Evolutionary conservation across 139 green algal species (phyloP), one percentile per base, ranked within the genome.

Genomic region (Mychonastes homosphaera): DNA sequence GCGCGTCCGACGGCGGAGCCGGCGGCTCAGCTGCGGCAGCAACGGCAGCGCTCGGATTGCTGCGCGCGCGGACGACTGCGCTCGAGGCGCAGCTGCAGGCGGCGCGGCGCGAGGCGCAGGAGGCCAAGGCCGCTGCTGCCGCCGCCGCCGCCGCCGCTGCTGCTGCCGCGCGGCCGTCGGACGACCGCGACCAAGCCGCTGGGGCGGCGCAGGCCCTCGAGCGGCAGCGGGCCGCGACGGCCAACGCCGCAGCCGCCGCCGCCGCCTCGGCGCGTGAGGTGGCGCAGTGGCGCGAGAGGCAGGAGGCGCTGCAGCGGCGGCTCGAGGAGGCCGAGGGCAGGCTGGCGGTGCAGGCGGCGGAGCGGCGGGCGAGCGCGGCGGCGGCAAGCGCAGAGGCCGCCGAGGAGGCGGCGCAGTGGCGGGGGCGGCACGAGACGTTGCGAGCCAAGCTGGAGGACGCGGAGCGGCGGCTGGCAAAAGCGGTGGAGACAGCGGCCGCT

Each of bases 11-110:
- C 7, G 32, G 18, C 6, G 45, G 44, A 26, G 39, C 55, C 33
- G 21, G 32, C 46, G 4, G 7, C 3, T 48, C 16, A 64, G 32
- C 32, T 64, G 8, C 47, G 18, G 19, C 29, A 64, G 56, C 56
- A 64, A 30, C 43, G 45, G 43, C 15, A 30, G 3, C 16, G 24
- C 19, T 28, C 43, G n/a, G 19, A 16, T 46, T 21, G 39, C 15
- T 13, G 39, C 40, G n/a, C n/a, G 43, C 56, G 13, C 8, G 32
- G 18, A n/a, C 32, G 21, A 41, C 56, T 47, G 56, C 43, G 23
- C 19, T 46, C n/a, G 8, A 46, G 15, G 3, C 13, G 15, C 19
- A 64, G 56, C 41, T 64, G 30, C 26, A 44, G 6, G 6, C 2
- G 19, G 34, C 35, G n/a, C 48, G 55, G 28, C 32, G 2, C 26